Evolutionary conservation across 768 basidiomycete species (phyloP).

Genomic region (Chalciporus piperatus): DNA sequence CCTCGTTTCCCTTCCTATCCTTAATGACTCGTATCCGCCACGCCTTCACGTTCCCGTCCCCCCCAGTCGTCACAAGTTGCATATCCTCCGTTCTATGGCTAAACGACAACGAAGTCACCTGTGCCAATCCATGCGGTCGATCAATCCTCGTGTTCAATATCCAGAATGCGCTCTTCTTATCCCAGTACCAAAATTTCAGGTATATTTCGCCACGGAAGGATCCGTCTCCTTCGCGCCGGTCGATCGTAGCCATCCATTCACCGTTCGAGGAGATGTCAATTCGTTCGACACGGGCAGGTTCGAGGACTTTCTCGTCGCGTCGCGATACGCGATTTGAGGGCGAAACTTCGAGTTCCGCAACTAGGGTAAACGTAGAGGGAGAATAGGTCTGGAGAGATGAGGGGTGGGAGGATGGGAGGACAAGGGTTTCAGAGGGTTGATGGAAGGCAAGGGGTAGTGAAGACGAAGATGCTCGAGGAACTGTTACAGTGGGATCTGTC

Average conservation of each 20-base stretch:
- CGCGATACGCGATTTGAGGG: slow-evolving; percentile 90
- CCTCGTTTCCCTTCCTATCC: slow-evolving; percentile 44
- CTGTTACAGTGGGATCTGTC: slow-evolving; percentile 36
- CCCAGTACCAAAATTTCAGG: slow-evolving; percentile 92
- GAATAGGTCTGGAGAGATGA: slow-evolving; percentile 94
- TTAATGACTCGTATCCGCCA: slow-evolving; percentile 64
- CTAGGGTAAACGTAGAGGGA: slow-evolving; percentile 60
- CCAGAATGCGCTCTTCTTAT: slow-evolving; percentile 58
- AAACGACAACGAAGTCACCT: slow-evolving; percentile 68
- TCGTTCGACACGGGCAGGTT: slow-evolving; percentile 72
- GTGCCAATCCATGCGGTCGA: slow-evolving; percentile 71
- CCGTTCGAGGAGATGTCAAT: slow-evolving; percentile 65
- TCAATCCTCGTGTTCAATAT: slow-evolving; percentile 87
- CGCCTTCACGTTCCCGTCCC: slow-evolving; percentile 72
- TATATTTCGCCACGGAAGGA: slow-evolving; percentile 66
- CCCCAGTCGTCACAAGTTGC: slow-evolving; percentile 69
- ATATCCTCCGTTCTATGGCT: slow-evolving; percentile 44
- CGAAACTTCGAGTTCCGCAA: slow-evolving; percentile 88
- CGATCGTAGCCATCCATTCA: slow-evolving; percentile 91
- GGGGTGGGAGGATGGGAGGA: slow-evolving; percentile 91
- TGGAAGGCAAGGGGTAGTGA: slow-evolving; percentile 75
- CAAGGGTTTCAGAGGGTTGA: slow-evolving; percentile 64
- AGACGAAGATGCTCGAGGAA: slow-evolving; percentile 35
- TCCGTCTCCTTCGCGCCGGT: slow-evolving; percentile 67
- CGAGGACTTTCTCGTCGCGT: slow-evolving; percentile 71